phyloP scores from a whole-genome alignment of 1,139 yeast species.

The Blastobotrys capitulatus region DNA sequence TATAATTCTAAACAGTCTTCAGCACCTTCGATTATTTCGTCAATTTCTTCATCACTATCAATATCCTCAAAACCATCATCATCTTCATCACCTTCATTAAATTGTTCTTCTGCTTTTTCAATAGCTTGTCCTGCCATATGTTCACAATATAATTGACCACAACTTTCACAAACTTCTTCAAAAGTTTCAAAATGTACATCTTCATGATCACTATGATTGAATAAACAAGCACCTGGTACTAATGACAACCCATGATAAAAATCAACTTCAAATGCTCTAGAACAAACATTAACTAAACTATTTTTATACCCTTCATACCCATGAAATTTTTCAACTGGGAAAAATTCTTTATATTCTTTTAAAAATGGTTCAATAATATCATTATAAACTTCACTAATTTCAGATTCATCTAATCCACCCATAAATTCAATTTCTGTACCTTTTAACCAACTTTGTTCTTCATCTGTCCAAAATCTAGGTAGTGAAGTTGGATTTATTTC shows the following conservation, averaged over 20 bases:
- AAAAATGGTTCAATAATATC: constrained; percentile 35
- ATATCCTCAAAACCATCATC: constrained; percentile 20
- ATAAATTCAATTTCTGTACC: constrained; percentile 67
- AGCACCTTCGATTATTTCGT: constrained; percentile 22
- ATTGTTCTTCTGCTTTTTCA: constrained; percentile 13
- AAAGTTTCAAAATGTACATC: constrained; percentile 71
- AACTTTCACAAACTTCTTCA: constrained; percentile 62
- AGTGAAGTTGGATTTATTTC: constrained; percentile 18
- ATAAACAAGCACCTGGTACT: constrained; percentile 89
- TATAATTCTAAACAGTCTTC: constrained; percentile 10
- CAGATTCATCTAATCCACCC: constrained; percentile 57
- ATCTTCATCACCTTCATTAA: constrained; percentile 28
- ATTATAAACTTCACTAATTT: constrained; percentile 50
- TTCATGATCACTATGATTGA: constrained; percentile 59
- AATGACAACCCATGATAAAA: constrained; percentile 64
- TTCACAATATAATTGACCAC: constrained; percentile 55
- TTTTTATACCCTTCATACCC: constrained; percentile 29
- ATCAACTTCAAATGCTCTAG: constrained; percentile 80
- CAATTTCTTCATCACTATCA: constrained; percentile 24
- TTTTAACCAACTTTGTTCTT: constrained; percentile 42
- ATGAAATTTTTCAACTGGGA: constrained; percentile 18
- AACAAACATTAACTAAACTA: constrained; percentile 46
- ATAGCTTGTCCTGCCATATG: constrained; percentile 22
- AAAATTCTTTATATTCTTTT: constrained; percentile 21
- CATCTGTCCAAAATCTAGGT: constrained; percentile 58